These are phyloP conservation scores for Teratosphaeria zuluensis DNA, from an alignment of 2,329 filamentous ascomycete species.

Conservation along the genomic window DNA sequence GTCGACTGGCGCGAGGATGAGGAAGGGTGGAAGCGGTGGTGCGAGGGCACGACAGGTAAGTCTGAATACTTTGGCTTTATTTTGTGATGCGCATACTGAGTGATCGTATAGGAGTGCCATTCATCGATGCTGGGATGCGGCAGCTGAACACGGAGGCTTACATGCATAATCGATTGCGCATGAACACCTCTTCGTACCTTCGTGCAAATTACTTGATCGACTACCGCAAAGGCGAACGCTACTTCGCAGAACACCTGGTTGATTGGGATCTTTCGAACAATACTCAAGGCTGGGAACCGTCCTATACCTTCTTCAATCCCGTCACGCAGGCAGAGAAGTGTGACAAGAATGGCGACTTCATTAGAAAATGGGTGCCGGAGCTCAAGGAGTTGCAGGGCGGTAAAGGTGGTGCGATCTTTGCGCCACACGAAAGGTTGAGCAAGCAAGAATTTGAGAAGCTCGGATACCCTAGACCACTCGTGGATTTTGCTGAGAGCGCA, in stretches of 20 bases:
- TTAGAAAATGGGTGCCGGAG: constrained; percentile 74
- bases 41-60: constrained; percentile 29
- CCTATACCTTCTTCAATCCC: constrained; percentile 48
- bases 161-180: constrained; percentile 44
- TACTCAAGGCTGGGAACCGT: constrained; percentile 44
- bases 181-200: constrained; percentile 41
- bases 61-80: neutral
- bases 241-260: constrained; percentile 41
- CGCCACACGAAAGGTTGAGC: constrained; percentile 34
- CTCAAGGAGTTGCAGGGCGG: constrained; percentile 56
- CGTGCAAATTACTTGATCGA: constrained; percentile 41
- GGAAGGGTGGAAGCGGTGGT: constrained; percentile 42
- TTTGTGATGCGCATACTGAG: neutral
- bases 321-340: constrained; percentile 75
- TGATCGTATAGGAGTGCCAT: constrained; percentile 31
- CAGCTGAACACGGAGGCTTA: constrained; percentile 41
- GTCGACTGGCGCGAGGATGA: constrained; percentile 43
- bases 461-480: constrained; percentile 37
- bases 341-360: constrained; percentile 68
- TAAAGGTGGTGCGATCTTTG: constrained; percentile 40
- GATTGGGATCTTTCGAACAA: constrained; percentile 42
- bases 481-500: constrained; percentile 36
- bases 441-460: constrained; percentile 41
- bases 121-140: constrained; percentile 44
- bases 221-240: constrained; percentile 41